A percentile compares a stretch with the other conserved stretches of the same genome.
phyloP scores from a whole-genome alignment of 805 yeast species.

The Lipomyces sp. region DNA sequence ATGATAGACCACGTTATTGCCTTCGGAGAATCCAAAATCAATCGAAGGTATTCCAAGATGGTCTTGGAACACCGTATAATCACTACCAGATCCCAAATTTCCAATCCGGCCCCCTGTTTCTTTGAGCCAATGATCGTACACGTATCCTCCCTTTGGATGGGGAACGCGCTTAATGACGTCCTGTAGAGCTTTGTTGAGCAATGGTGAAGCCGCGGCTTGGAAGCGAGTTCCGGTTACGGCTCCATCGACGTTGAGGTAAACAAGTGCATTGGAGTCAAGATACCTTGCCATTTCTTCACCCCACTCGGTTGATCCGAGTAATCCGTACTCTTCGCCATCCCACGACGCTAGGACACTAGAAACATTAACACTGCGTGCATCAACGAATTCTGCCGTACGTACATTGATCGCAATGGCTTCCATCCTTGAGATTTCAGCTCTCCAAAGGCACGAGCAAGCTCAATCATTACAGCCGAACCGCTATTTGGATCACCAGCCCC shows the following conservation, averaged over 20 bases:
- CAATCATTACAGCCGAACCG: constrained; percentile 69
- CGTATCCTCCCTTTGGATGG: constrained; percentile 51
- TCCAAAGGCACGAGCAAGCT: constrained; percentile 64
- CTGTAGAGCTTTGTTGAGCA: constrained; percentile 55
- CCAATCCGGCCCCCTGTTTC: constrained; percentile 47
- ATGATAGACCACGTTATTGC: constrained; percentile 65
- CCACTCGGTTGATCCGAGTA: constrained; percentile 78
- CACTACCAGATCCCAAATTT: constrained; percentile 72
- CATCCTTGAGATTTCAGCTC: constrained; percentile 61
- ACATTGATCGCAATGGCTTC: constrained; percentile 72
- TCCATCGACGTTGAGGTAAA: constrained; percentile 72
- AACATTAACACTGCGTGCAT: not conserved
- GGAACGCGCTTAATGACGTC: constrained; percentile 52
- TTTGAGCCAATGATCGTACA: constrained; percentile 47
- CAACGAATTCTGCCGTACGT: not conserved
- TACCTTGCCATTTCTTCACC: constrained; percentile 62
- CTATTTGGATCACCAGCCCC: constrained; percentile 82
- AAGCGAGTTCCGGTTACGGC: constrained; percentile 63
- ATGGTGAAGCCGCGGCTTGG: constrained; percentile 61
- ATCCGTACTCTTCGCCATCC: constrained; percentile 81
- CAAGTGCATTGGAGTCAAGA: constrained; percentile 59
- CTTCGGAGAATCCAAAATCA: constrained; percentile 59
- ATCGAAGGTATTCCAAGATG: constrained; percentile 53
- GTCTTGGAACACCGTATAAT: constrained; percentile 55
- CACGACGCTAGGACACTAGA: constrained; percentile 63